Evolutionary conservation across 2,329 filamentous ascomycete species (phyloP), one percentile per base, ranked within the genome.

Genomic region (Hymenotorrendiella dingleyae): DNA sequence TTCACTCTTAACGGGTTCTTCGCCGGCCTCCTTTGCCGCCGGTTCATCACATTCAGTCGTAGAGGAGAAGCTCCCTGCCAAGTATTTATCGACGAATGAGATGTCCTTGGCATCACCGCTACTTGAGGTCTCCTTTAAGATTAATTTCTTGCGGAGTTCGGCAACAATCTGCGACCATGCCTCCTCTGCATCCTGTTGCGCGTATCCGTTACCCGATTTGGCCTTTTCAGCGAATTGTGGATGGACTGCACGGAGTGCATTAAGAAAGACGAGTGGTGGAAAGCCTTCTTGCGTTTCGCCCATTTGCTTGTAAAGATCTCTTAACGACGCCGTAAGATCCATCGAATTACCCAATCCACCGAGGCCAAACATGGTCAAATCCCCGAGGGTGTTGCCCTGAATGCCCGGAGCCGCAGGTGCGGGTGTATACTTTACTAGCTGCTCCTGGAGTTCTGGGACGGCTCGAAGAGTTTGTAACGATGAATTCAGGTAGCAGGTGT

Each of bases 121-220:
- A 48, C 60, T 52, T 11, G 63, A 64, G 0, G 61, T 61, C 7
- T 76, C 73, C 56, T 78, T 80, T 50, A 85, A 66, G 60, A 80
- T 82, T 38, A 97, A 68, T 61, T 86, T 91, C 57, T 85, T 78
- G 49, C 84, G 80, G 27, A 98, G 69, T 59, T 91, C 86, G 33
- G 84, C 80, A 5, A 98, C 69, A 48, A 98, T 94, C 62, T 97
- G 91, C 16, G 91, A 93, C 89, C 91, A 98, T 35, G 91, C 93
- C 65, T 98, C 93, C 65, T 98, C 93, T 1, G 93, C 93, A 68
- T 98, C 93, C 67, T 98, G 93, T 66, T 98, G 93, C n/a, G 93
- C 90, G 60, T 84, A 97, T 6, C 86, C 89, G 45, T 83, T 74
- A 17, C 87, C 86, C 23, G 83, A 82, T 62, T 86, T 90, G 42